Evolutionary conservation across 2,329 filamentous ascomycete genomes (phyloP).

Genomic region (Scopulariopsis brevicaulis): DNA sequence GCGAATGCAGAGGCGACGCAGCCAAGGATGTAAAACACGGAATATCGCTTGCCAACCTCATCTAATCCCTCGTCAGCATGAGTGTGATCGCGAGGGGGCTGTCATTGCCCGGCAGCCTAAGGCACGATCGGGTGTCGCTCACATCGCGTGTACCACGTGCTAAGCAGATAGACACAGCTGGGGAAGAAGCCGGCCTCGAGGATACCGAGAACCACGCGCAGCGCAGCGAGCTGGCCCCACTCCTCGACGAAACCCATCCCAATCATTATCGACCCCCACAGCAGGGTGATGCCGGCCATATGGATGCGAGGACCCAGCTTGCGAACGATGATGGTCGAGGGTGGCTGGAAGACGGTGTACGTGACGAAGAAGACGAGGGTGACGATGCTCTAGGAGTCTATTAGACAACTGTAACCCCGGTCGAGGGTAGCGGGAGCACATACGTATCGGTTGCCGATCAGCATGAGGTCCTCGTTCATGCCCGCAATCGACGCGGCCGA

Average conservation of each 20-base stretch:
- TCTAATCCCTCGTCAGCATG: conserved; percentile 23
- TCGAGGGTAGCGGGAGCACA: conserved; percentile 8
- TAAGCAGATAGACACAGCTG: conserved; percentile 59
- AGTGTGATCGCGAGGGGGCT: no score
- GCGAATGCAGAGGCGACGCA: conserved; percentile 54
- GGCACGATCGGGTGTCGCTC: background rate
- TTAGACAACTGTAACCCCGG: background rate
- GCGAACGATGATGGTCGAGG: conserved; percentile 57
- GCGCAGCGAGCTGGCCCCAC: conserved; percentile 38
- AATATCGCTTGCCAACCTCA: conserved; percentile 60
- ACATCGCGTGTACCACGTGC: conserved; percentile 32
- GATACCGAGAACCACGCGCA: conserved; percentile 48
- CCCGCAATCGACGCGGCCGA: conserved; percentile 63
- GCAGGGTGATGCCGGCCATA: conserved; percentile 38
- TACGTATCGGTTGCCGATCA: conserved; percentile 34
- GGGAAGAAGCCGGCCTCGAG: conserved; percentile 66
- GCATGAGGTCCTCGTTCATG: conserved; percentile 33
- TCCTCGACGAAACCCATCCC: conserved; percentile 51
- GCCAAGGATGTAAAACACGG: conserved; percentile 58
- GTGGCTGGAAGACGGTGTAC: conserved; percentile 61
- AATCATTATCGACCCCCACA: conserved; percentile 53
- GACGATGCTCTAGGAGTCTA: conserved; percentile 29
- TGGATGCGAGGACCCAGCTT: conserved; percentile 52
- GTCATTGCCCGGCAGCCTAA: no score
- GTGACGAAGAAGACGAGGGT: conserved; percentile 65